Evolutionary conservation across 208 protist species (phyloP), one percentile per base, ranked within the genome.

Genomic region (Leishmania guyanensis): DNA sequence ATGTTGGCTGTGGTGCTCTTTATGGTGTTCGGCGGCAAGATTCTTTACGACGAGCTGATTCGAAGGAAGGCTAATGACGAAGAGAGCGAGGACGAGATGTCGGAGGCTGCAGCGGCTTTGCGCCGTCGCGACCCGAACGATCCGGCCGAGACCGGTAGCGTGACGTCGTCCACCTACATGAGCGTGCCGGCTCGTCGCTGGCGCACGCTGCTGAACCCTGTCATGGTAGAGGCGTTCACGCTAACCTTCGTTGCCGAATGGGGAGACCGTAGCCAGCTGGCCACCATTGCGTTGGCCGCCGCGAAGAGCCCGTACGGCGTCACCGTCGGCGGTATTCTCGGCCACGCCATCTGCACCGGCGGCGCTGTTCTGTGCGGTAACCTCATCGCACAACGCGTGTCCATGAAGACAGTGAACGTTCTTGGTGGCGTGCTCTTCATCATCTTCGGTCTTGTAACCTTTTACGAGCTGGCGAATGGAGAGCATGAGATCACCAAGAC

Each of bases 181-280:
- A 93, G 82, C 66, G 74, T 80, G 5, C 84, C 88, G 2, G 88
- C 90, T 5, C 80, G 84, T 22, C 85, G 92, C 29, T 93, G 90
- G 89, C 87, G 86, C 29, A 81, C 75, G 26, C 64, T 91, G 60
- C 79, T 97, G 51, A 89, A 88, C 70, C 92, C 94, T 0, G 91
- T 98, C 1, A 81, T 99, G 56, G 84, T 98, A 33, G 94, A 99
- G 84, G 91, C 95, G 29, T 99, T 99, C 84, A 96, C 91, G 17
- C 89, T 99, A 33, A 99, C 97, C n/a, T 99, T 99, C 86, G 84
- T 99, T 0, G 98, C 98, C 29, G 98, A 99, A 90, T 99, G 98
- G 97, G 98, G 98, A n/a, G 98, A 99, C 81, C 95, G 98, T 12
- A 99, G 97, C 48, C 98, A 99, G 89, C 94, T 99, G 51, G 94